Evolutionary conservation across 2,329 filamentous ascomycete genomes (phyloP).

Genomic region (Fusarium aywerte): DNA sequence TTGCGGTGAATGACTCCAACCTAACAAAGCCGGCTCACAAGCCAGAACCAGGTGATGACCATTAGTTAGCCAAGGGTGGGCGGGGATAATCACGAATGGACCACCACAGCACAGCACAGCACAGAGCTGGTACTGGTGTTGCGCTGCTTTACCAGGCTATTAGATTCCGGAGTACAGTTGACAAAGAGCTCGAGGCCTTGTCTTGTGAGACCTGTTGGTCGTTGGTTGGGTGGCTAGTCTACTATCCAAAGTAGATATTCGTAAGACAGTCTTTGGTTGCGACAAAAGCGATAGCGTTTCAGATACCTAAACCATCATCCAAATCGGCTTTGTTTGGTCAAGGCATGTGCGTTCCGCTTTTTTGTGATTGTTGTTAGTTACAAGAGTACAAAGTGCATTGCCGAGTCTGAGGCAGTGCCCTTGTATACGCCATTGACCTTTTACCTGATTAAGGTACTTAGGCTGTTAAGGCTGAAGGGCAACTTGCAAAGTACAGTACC

Average conservation of each 20-base stretch:
- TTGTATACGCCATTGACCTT: neutral
- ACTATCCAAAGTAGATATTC: slow-evolving; percentile 5
- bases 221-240: neutral
- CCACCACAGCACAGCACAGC: neutral
- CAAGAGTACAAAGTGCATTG: slow-evolving; percentile 2
- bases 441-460: neutral
- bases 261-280: neutral
- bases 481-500: neutral
- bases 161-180: neutral
- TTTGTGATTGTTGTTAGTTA: slow-evolving; percentile 16
- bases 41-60: slow-evolving; percentile 29
- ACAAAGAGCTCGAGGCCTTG: slow-evolving; percentile 2
- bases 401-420: slow-evolving; percentile 21
- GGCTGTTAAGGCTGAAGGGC: slow-evolving; percentile 10
- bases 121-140: neutral
- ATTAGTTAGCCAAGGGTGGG: slow-evolving; percentile 12
- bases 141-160: slow-evolving; percentile 9
- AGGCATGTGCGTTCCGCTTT: neutral
- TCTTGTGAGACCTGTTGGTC: slow-evolving; percentile 8
- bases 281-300: slow-evolving; percentile 6
- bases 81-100: slow-evolving; percentile 20
- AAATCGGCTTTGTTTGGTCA: neutral
- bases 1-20: slow-evolving; percentile 30
- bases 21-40: slow-evolving; percentile 29
- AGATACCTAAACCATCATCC: neutral